Percentiles rank a stretch among this genome's conserved stretches.
These are phyloP conservation scores for Hypoxylon subgilvum DNA, from an alignment of 495 filamentous ascomycete species.

Conservation along the genomic window DNA sequence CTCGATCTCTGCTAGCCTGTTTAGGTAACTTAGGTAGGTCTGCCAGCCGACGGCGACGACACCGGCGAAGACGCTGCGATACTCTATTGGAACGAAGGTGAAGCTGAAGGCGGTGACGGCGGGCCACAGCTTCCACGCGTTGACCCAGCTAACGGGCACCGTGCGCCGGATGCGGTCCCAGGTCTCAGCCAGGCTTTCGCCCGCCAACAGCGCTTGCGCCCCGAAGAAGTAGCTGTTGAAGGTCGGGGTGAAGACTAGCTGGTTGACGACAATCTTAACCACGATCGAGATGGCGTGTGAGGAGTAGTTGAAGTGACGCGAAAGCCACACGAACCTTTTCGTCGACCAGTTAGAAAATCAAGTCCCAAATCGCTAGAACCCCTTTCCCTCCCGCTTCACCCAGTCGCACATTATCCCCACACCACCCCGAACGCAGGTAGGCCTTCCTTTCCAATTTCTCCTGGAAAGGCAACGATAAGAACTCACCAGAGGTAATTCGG, in stretches of 20 bases:
- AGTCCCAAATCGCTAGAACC: too few species aligned
- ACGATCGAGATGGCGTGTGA: slow-evolving; percentile 71
- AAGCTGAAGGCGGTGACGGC: slow-evolving; percentile 87
- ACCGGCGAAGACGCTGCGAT: slow-evolving; percentile 78
- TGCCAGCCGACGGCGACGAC: slow-evolving; percentile 87
- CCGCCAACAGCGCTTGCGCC: slow-evolving; percentile 70
- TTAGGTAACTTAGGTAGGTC: slow-evolving; percentile 84
- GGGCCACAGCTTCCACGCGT: slow-evolving; percentile 89
- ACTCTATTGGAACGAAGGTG: slow-evolving; percentile 78
- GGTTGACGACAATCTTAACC: slow-evolving; percentile 81
- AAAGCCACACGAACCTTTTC: slow-evolving; percentile 79
- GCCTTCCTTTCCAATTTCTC: not conserved
- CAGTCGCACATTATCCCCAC: too few species aligned
- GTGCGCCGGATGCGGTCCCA: slow-evolving; percentile 74
- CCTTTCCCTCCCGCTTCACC: too few species aligned
- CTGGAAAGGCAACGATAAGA: slow-evolving; percentile 5
- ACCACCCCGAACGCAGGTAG: not conserved
- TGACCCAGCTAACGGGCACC: slow-evolving; percentile 75
- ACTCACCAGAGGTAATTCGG: slow-evolving; percentile 80
- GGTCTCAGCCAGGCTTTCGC: slow-evolving; percentile 64
- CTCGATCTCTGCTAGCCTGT: slow-evolving; percentile 70
- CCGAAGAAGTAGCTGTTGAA: slow-evolving; percentile 95
- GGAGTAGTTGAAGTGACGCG: slow-evolving; percentile 78
- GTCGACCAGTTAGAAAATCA: not conserved
- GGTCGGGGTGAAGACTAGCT: slow-evolving; percentile 79